A percentile compares a stretch with the other conserved stretches of the same genome.
Evolutionary conservation across 495 filamentous ascomycete species (phyloP).

Genomic region (Penicillium odoratum): DNA sequence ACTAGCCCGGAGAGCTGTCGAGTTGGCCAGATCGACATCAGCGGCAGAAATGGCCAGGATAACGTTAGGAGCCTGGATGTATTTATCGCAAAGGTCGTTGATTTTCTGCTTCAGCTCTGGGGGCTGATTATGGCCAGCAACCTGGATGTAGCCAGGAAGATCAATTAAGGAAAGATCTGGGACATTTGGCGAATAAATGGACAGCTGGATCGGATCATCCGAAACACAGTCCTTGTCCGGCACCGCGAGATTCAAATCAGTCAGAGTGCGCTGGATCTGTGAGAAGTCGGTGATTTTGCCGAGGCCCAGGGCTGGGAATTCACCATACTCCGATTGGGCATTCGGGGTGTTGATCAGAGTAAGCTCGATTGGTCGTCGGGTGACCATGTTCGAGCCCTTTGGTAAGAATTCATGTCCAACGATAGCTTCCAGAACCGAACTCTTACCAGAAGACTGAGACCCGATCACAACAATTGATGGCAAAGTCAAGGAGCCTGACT

Average conservation of each 20-base stretch:
- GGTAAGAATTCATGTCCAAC: constrained; percentile 98
- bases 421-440: constrained; percentile 94
- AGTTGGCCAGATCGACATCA: constrained; percentile 96
- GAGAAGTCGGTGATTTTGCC: constrained; percentile 92
- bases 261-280: constrained; percentile 88
- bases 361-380: constrained; percentile 91
- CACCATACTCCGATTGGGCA: constrained; percentile 87
- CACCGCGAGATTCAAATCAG: constrained; percentile 92
- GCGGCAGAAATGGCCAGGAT: constrained; percentile 97
- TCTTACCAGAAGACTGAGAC: constrained; percentile 97
- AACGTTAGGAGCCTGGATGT: constrained; percentile 93
- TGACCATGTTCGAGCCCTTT: constrained; percentile 98
- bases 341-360: constrained; percentile 96
- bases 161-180: constrained; percentile 96
- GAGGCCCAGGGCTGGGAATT: constrained; percentile 90
- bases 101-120: constrained; percentile 94
- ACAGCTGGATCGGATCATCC: constrained; percentile 94
- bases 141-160: constrained; percentile 95
- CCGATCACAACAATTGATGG: constrained; percentile 98
- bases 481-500: constrained; percentile 80
- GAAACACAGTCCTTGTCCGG: constrained; percentile 87
- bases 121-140: constrained; percentile 87
- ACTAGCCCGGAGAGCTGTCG: constrained; percentile 86
- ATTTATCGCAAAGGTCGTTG: constrained; percentile 94
- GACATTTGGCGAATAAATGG: constrained; percentile 92